phyloP scores from a whole-genome alignment of 495 filamentous ascomycete genomes.

The Hypoxylon fuscum region DNA sequence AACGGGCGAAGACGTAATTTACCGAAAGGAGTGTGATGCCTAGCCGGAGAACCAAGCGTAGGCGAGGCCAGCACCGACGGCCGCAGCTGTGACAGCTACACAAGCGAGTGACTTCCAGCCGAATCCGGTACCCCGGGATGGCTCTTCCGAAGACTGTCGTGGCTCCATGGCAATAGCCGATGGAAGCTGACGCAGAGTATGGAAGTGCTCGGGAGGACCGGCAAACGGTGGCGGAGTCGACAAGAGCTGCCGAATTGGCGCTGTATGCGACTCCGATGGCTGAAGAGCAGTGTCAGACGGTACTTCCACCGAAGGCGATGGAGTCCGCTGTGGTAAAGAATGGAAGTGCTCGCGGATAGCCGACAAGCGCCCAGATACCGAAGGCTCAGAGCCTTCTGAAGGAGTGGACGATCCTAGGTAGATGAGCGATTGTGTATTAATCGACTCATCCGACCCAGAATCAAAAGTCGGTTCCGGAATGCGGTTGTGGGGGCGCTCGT shows the following conservation, averaged over 20 bases:
- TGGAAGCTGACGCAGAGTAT: conserved; percentile 20
- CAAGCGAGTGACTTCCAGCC: conserved; percentile 37
- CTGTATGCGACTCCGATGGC: conserved; percentile 1
- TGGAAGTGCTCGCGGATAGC: conserved; percentile 8
- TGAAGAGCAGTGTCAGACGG: neutral
- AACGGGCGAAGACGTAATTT: neutral
- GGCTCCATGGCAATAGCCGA: conserved; percentile 17
- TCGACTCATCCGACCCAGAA: no score
- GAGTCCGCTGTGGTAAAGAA: neutral
- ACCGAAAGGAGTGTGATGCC: conserved; percentile 7
- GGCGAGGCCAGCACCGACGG: conserved; percentile 28
- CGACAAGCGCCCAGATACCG: no score
- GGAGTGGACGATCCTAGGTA: no score
- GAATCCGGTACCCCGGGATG: conserved; percentile 2
- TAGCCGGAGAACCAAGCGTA: conserved; percentile 33
- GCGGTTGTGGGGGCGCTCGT: no score
- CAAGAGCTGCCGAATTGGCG: neutral
- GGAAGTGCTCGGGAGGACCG: conserved; percentile 11
- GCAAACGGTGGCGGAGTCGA: neutral
- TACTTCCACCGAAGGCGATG: neutral
- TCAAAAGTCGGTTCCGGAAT: no score
- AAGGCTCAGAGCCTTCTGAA: neutral
- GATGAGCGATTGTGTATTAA: no score
- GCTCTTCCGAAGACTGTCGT: conserved; percentile 8
- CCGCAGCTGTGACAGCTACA: conserved; percentile 29